These are phyloP conservation scores for Coemansia sp. DNA, from an alignment of 192 early-diverging fungal genomes.

Conservation along the genomic window DNA sequence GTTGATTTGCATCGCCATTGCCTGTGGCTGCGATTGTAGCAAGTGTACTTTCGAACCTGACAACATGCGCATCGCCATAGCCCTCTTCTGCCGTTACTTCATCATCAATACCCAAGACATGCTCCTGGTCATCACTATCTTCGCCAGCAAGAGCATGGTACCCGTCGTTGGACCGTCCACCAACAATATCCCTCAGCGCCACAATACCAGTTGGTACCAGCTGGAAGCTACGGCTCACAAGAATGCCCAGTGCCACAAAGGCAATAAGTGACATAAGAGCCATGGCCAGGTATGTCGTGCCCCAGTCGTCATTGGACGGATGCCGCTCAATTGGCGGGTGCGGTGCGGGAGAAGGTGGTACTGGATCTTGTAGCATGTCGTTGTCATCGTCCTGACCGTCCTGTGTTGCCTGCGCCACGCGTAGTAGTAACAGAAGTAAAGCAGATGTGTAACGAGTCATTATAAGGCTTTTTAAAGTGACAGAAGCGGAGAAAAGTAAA, in stretches of 20 bases:
- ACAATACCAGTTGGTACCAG: conserved; percentile 51
- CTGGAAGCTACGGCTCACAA: conserved; percentile 42
- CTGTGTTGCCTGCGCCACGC: background rate
- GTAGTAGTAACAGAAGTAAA: background rate
- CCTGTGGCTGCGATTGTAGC: too few species aligned
- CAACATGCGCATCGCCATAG: too few species aligned
- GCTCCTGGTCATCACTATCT: conserved; percentile 2
- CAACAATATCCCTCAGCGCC: conserved; percentile 34
- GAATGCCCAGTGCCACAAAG: conserved; percentile 29
- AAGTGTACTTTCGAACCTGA: too few species aligned
- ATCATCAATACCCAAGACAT: background rate
- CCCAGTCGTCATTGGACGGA: conserved; percentile 52
- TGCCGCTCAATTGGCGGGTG: conserved; percentile 33
- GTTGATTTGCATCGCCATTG: too few species aligned
- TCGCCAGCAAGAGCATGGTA: conserved; percentile 34
- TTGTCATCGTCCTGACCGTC: background rate
- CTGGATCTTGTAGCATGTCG: background rate
- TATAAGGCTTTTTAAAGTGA: background rate
- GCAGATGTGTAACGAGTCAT: background rate
- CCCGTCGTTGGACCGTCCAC: background rate
- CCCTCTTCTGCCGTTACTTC: background rate
- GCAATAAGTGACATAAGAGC: conserved; percentile 38
- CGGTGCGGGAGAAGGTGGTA: conserved; percentile 9
- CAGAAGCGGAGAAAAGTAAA: background rate
- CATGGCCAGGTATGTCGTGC: conserved; percentile 39